A percentile compares a stretch with the other conserved stretches of the same genome.
phyloP scores from a whole-genome alignment of 2,329 filamentous ascomycete species.

The Microdochium trichocladiopsis region DNA sequence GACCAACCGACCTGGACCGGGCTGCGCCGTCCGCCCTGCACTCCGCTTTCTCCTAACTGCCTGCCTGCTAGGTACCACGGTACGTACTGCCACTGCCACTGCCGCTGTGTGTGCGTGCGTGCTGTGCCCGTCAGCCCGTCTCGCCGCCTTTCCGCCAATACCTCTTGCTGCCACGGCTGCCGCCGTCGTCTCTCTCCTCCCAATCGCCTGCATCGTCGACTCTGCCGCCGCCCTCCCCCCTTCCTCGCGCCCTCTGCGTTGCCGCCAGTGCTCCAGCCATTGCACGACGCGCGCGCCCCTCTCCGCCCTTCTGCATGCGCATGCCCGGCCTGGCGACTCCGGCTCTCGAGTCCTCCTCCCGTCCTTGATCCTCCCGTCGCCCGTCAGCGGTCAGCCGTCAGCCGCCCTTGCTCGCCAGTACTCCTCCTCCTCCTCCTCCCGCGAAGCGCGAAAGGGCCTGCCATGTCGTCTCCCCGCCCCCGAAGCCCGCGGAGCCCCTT shows the following conservation, averaged over 20 bases:
- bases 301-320: neutral
- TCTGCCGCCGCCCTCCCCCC: neutral
- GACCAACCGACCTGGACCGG: no score
- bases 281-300: neutral
- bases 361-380: neutral
- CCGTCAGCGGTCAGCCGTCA: no score
- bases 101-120: no score
- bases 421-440: neutral
- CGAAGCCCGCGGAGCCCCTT: neutral
- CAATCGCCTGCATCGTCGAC: neutral
- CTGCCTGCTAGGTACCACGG: no score
- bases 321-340: neutral
- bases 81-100: no score
- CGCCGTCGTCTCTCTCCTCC: neutral
- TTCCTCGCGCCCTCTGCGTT: neutral
- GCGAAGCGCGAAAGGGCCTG: neutral
- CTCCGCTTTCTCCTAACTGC: no score
- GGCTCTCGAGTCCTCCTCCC: neutral
- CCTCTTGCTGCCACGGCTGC: no score
- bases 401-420: neutral
- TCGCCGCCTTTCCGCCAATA: neutral
- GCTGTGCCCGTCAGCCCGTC: neutral
- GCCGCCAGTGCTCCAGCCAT: neutral
- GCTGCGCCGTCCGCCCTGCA: no score
- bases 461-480: neutral